Conservation (phyloP, 129 eudicot genomes). For the Smallanthus sonchifolius region DNA sequence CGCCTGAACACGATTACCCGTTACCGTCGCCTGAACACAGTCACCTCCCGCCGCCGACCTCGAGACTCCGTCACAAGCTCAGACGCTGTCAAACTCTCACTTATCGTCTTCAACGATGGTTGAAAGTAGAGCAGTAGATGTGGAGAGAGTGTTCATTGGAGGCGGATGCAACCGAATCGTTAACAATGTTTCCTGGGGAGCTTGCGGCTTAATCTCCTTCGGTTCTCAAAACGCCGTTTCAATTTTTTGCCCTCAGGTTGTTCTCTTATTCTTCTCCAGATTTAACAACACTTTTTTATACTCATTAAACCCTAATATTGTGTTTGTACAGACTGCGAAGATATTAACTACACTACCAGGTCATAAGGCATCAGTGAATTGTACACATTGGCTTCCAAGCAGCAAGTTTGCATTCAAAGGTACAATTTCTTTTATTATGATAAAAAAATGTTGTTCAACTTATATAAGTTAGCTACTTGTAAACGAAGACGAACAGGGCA, state of each 20-base stretch:
- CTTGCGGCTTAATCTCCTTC: conserved; percentile 64
- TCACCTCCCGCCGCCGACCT: neutral
- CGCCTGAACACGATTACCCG: neutral
- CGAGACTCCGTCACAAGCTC: neutral
- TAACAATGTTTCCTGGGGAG: conserved; percentile 96
- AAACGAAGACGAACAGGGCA: neutral
- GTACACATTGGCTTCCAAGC: conserved; percentile 90
- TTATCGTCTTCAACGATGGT: conserved; percentile 21
- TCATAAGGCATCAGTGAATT: conserved; percentile 82
- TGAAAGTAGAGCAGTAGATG: conserved; percentile 30
- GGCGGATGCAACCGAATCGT: conserved; percentile 93
- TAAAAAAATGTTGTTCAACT: neutral
- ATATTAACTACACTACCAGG: conserved; percentile 84
- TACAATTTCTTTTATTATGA: conserved; percentile 13
- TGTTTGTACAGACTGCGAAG: conserved; percentile 51
- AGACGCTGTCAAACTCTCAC: neutral
- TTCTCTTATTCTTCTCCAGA: neutral
- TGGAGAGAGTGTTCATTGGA: conserved; percentile 74
- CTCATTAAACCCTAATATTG: neutral
- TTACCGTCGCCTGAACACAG: conserved; percentile 3
- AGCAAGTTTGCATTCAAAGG: conserved; percentile 76
- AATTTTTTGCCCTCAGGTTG: conserved; percentile 75
- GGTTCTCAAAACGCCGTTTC: conserved; percentile 97
- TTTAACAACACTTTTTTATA: neutral
- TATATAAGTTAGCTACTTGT: neutral